A percentile compares a stretch with the other conserved stretches of the same genome.
Evolutionary conservation across 352 stramenopile genomes (phyloP).

Genomic region (Phytophthora litchii): DNA sequence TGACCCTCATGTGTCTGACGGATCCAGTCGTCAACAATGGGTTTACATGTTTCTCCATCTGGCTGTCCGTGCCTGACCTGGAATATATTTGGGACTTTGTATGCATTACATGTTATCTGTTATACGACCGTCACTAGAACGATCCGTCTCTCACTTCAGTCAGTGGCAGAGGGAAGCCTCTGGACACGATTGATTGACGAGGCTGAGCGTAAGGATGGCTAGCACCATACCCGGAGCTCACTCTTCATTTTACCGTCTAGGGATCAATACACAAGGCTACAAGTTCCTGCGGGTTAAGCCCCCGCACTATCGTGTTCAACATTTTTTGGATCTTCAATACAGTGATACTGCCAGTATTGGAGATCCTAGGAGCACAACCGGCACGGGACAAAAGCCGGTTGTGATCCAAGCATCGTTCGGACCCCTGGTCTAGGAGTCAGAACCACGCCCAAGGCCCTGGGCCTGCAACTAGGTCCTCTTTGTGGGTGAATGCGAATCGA

Average conservation of each 20-base stretch:
- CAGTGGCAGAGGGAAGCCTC: background rate
- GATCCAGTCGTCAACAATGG: background rate
- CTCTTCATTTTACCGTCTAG: background rate
- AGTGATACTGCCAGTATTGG: too few relatives aligned
- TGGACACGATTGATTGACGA: background rate
- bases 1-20: background rate
- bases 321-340: background rate
- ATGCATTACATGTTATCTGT: background rate
- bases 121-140: background rate
- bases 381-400: too few relatives aligned
- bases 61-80: background rate
- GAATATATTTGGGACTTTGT: background rate
- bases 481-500: too few relatives aligned
- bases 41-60: background rate
- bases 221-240: background rate
- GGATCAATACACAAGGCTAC: background rate
- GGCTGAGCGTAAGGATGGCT: background rate
- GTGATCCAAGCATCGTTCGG: too few relatives aligned
- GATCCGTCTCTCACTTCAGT: background rate
- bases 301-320: background rate
- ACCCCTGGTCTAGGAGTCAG: too few relatives aligned
- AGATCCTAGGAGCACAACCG: too few relatives aligned
- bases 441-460: too few relatives aligned
- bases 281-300: background rate
- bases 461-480: too few relatives aligned